Evolutionary conservation across 768 basidiomycete genomes (phyloP).

Genomic region (Mycena metata): DNA sequence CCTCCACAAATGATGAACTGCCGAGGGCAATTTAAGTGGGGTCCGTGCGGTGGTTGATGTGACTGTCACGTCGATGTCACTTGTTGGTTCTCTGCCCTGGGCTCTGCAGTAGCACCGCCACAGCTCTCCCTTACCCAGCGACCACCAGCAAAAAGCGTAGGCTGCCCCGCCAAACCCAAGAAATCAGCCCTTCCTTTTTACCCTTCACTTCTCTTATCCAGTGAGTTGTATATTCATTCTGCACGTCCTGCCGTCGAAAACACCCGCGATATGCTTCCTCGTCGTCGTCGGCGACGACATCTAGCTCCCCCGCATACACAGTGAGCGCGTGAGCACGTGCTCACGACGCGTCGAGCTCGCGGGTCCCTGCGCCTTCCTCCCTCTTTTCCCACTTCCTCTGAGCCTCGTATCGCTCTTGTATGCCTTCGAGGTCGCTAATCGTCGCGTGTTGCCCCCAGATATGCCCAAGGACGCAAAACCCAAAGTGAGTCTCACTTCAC

Average conservation of each 20-base stretch:
- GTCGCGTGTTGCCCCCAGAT: conserved; percentile 52
- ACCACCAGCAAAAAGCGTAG: background rate
- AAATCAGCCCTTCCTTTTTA: conserved; percentile 32
- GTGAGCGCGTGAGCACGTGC: conserved; percentile 50
- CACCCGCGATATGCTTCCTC: conserved; percentile 39
- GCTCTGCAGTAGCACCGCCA: no score
- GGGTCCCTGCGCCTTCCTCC: conserved; percentile 38
- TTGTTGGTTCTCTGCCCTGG: background rate
- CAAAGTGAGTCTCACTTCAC: conserved; percentile 57
- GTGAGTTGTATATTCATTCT: conserved; percentile 35
- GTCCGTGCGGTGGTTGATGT: no score
- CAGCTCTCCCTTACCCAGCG: background rate
- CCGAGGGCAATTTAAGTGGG: no score
- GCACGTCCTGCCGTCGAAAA: conserved; percentile 27
- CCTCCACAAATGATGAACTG: no score
- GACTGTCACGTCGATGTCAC: background rate
- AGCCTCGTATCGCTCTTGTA: conserved; percentile 39
- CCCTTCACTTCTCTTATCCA: conserved; percentile 15
- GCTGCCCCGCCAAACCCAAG: conserved; percentile 25
- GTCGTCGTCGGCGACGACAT: conserved; percentile 41
- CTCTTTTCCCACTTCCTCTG: conserved; percentile 25
- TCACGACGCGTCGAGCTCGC: conserved; percentile 52
- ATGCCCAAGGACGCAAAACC: conserved; percentile 76
- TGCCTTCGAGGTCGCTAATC: conserved; percentile 40
- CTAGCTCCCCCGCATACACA: conserved; percentile 9